Base-by-base conservation (phyloP, 208 protist species). In the Acanthamoeba healyi region DNA sequence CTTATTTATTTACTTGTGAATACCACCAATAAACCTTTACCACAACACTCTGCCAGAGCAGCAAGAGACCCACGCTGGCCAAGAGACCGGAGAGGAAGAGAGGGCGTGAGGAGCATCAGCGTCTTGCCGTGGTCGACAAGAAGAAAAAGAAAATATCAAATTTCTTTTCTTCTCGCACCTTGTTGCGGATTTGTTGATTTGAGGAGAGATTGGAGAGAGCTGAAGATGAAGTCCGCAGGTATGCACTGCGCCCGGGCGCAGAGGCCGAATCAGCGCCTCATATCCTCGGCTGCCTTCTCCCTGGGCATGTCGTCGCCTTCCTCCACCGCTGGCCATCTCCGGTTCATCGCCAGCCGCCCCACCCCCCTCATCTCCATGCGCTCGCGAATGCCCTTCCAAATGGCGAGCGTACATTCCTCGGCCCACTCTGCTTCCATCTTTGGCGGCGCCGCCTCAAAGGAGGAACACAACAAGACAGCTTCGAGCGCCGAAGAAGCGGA, bases 251-350 rank as follows among this genome's bases (percentile, higher is more conserved):
- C 51, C 26, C 51, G 51, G 51, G 51, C 19, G 51, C 51, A 10
- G 0, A 58, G 51, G 51, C 17, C 51, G 26, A 67, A 34, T n/a
- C 58, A 67, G n/a, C 67, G 36, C 67, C 34, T 77, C 10, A 42
- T 38, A 6, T 24, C 36, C 4, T 77, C 36, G 19, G 67, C 36
- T 44, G 29, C 67, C 38, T n/a, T 9, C 67, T 38, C 63, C 63
- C 63, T 70, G 32, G 26, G 63, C 9, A 17, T 38, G 29, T 5
- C 14, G 29, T n/a, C 38, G 4, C n/a, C 67, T 36, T 38, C 67
- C 29, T 44, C 67, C 29, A 38, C 67, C 29, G 67, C 67, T 36
- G 36, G n/a, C 38, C 67, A 77, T 77, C 67, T 77, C 67, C 67
- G 67, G 34, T 44, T 77, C 29, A 26, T 77, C 15, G 15, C 67